Conservation (phyloP, 495 filamentous ascomycete species). For the Aspergillus cristatus region DNA sequence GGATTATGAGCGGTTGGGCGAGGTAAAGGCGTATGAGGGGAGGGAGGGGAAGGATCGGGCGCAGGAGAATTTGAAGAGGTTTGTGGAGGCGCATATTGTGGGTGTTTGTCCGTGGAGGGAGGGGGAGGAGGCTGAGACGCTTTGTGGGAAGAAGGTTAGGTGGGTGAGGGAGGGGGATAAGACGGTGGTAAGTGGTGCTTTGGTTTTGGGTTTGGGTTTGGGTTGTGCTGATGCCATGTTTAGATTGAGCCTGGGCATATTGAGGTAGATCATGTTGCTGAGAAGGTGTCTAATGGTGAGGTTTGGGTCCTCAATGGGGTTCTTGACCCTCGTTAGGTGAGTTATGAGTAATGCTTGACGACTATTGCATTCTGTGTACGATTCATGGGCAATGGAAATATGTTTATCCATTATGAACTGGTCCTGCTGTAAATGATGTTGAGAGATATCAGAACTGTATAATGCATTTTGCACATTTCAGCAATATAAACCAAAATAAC, state of each 20-base stretch:
- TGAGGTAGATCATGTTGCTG: conserved; percentile 60
- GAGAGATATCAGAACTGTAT: no score
- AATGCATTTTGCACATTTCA: no score
- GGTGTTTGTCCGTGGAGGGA: conserved; percentile 70
- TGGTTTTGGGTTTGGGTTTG: neutral
- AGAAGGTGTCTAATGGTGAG: conserved; percentile 75
- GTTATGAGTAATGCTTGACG: conserved; percentile 9
- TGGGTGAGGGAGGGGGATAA: conserved; percentile 72
- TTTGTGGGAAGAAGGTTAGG: conserved; percentile 67
- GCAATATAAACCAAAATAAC: no score
- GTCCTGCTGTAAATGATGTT: no score
- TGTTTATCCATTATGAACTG: no score
- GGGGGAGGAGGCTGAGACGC: conserved; percentile 58
- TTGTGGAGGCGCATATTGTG: conserved; percentile 83
- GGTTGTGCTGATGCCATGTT: conserved; percentile 3
- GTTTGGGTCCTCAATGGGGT: conserved; percentile 66
- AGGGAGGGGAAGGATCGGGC: conserved; percentile 71
- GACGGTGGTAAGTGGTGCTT: conserved; percentile 48
- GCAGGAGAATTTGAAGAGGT: conserved; percentile 64
- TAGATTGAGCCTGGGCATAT: conserved; percentile 76
- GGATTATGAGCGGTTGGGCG: conserved; percentile 66
- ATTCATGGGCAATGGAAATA: no score
- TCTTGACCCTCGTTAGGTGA: conserved; percentile 45
- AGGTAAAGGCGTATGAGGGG: conserved; percentile 68
- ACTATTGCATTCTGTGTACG: neutral